Conservation (phyloP, 2,329 filamentous ascomycete species). For the Colletotrichum tabaci region DNA sequence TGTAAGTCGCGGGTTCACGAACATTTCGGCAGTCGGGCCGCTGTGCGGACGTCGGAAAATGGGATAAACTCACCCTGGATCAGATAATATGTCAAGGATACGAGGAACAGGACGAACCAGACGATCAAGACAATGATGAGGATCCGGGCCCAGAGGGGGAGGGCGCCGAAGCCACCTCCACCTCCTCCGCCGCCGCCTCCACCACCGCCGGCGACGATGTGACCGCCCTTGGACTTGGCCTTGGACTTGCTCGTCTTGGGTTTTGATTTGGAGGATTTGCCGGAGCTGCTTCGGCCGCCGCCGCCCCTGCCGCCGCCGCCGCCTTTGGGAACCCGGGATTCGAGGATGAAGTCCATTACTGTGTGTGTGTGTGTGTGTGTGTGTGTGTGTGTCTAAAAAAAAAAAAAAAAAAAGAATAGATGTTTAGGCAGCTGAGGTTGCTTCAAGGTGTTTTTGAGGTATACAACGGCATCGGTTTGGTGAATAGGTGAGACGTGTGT, state of each 20-base stretch:
- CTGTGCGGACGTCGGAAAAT: background rate
- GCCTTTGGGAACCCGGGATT: conserved; percentile 34
- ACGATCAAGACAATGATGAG: conserved; percentile 41
- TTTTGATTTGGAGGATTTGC: conserved; percentile 13
- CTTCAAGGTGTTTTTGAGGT: background rate
- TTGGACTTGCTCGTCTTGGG: conserved; percentile 32
- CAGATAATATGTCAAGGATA: conserved; percentile 20
- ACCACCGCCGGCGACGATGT: conserved; percentile 10
- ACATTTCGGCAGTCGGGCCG: background rate
- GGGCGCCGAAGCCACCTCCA: conserved; percentile 22
- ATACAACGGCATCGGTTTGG: background rate
- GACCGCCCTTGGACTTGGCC: conserved; percentile 30
- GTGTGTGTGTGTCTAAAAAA: background rate
- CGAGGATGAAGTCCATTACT: conserved; percentile 35
- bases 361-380: background rate
- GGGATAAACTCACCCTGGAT: conserved; percentile 9
- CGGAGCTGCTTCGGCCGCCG: background rate
- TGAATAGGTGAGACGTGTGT: background rate
- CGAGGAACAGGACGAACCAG: conserved; percentile 35
- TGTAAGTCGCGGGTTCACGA: background rate
- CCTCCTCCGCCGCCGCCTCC: conserved; percentile 12
- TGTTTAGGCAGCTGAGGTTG: background rate
- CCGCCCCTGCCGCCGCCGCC: conserved; percentile 31
- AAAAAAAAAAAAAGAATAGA: background rate
- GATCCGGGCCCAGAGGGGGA: conserved; percentile 41